phyloP scores from a whole-genome alignment of 129 eudicot genomes.

The Artemisia annua region DNA sequence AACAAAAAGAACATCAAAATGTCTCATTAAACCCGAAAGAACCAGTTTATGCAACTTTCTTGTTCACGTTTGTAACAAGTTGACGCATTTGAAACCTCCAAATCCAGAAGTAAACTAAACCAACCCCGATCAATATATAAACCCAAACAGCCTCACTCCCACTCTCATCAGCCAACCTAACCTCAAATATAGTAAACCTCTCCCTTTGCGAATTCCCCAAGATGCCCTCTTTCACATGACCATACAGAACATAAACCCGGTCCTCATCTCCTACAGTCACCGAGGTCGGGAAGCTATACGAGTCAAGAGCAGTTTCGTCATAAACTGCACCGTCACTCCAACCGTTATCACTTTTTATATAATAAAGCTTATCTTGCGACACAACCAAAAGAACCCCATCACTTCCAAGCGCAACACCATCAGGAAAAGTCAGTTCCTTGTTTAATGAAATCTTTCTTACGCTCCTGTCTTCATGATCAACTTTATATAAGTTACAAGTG shows the following conservation, averaged over 20 bases:
- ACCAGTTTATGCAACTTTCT: conserved; percentile 37
- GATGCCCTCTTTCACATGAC: conserved; percentile 60
- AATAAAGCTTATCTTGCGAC: too few relatives aligned
- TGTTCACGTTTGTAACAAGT: conserved; percentile 64
- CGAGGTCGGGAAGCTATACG: conserved; percentile 45
- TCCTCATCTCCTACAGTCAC: conserved; percentile 57
- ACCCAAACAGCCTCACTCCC: conserved; percentile 54
- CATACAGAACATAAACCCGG: conserved; percentile 75
- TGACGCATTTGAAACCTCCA: conserved; percentile 83
- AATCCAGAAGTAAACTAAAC: conserved; percentile 59
- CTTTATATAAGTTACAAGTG: too few relatives aligned
- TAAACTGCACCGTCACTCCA: conserved; percentile 63
- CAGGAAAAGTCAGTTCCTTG: too few relatives aligned
- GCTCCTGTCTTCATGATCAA: too few relatives aligned
- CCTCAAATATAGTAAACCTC: conserved; percentile 53
- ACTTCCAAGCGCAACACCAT: too few relatives aligned
- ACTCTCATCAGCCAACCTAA: conserved; percentile 50
- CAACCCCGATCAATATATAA: conserved; percentile 61
- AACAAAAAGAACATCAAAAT: not conserved
- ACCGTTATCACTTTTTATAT: too few relatives aligned
- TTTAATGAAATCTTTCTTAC: too few relatives aligned
- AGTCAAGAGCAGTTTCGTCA: conserved; percentile 75
- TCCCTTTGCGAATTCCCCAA: conserved; percentile 54
- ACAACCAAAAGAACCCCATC: too few relatives aligned
- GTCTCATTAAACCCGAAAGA: not conserved